These are phyloP conservation scores for Cordyceps cateniannulata DNA, from an alignment of 2,329 filamentous ascomycete genomes.

Conservation along the genomic window DNA sequence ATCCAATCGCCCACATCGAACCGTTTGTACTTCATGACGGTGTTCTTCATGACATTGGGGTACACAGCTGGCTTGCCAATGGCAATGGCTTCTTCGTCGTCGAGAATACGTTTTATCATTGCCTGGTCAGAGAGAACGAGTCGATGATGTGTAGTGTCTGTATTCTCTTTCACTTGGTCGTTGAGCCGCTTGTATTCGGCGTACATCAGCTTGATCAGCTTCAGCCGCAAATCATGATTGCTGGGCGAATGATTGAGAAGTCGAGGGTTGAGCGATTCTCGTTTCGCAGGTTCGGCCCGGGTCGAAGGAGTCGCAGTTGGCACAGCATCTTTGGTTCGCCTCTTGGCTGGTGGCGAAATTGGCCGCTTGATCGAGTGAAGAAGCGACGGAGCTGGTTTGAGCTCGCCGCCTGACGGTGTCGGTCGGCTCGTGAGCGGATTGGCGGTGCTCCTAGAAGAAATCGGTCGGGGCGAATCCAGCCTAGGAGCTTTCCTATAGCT, in stretches of 20 bases:
- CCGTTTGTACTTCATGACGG: conserved; percentile 67
- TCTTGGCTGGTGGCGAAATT: conserved; percentile 10
- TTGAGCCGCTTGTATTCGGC: conserved; percentile 63
- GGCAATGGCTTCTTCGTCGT: conserved; percentile 74
- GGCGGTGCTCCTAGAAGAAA: not conserved
- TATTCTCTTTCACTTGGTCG: conserved; percentile 47
- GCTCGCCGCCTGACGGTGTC: not conserved
- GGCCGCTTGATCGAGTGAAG: not conserved
- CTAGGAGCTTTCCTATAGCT: not conserved
- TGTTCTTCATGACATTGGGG: conserved; percentile 74
- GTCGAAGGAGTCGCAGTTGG: not conserved
- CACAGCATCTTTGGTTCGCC: not conserved
- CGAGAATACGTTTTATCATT: conserved; percentile 61
- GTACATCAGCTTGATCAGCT: conserved; percentile 57
- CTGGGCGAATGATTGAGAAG: conserved; percentile 53
- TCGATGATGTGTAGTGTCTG: conserved; percentile 36
- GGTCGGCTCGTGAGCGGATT: not conserved
- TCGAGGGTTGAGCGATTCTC: conserved; percentile 61
- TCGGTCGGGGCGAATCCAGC: not conserved
- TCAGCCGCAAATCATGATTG: conserved; percentile 48
- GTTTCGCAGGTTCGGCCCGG: conserved; percentile 20
- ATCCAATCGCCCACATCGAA: conserved; percentile 70
- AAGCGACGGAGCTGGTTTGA: not conserved
- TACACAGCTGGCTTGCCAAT: conserved; percentile 66
- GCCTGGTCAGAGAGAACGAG: conserved; percentile 58